Evolutionary conservation across 495 filamentous ascomycete species (phyloP).

Genomic region (Tuber brumale): DNA sequence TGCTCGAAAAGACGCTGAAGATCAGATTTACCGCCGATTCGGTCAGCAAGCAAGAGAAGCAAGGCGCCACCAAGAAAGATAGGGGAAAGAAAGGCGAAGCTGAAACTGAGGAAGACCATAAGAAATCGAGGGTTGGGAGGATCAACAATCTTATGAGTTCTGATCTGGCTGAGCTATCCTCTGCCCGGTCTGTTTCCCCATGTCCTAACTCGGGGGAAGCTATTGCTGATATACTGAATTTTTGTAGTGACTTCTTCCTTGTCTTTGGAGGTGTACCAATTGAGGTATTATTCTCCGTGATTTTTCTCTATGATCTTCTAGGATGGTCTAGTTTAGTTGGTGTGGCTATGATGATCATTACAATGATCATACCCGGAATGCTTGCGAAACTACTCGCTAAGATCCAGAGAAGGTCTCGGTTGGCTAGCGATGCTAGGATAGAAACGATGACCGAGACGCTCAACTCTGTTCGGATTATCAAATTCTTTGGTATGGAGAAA

Average conservation of each 20-base stretch:
- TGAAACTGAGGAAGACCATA: not conserved
- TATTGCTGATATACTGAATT: not conserved
- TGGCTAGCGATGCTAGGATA: conserved; percentile 27
- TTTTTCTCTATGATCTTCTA: conserved; percentile 40
- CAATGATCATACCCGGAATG: conserved; percentile 30
- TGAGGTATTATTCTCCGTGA: conserved; percentile 33
- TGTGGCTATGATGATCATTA: conserved; percentile 35
- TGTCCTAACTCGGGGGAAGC: not conserved
- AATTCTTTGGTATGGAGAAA: conserved; percentile 39
- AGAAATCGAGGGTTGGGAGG: conserved; percentile 19
- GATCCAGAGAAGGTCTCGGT: conserved; percentile 28
- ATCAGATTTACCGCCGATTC: conserved; percentile 36
- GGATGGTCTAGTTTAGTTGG: conserved; percentile 40
- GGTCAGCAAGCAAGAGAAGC: conserved; percentile 13
- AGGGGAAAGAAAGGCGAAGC: conserved; percentile 8
- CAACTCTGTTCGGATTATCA: conserved; percentile 40
- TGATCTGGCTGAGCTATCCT: conserved; percentile 21
- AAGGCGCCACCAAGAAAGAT: not conserved
- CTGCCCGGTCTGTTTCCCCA: conserved; percentile 14
- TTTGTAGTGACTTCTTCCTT: conserved; percentile 35
- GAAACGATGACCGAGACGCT: conserved; percentile 23
- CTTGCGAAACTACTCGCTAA: conserved; percentile 29
- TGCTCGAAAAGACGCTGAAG: conserved; percentile 39
- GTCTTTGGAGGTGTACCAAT: conserved; percentile 38
- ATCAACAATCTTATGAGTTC: conserved; percentile 33